phyloP scores from a whole-genome alignment of 2,329 filamentous ascomycete genomes.

The Aaosphaeria arxii region DNA sequence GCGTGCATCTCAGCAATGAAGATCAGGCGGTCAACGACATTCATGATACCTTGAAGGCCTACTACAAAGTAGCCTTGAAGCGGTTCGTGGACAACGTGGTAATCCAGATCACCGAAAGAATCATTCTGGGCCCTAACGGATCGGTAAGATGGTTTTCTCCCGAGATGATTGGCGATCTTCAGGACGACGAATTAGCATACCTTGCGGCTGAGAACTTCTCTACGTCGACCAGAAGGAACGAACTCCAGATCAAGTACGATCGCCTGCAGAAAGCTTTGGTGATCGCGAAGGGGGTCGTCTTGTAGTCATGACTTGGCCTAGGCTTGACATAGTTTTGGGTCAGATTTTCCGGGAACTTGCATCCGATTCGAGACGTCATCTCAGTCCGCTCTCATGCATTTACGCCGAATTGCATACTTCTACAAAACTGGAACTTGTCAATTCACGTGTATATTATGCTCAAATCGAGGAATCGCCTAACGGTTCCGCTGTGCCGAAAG shows the following conservation, averaged over 20 bases:
- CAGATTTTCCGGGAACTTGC: too few relatives aligned
- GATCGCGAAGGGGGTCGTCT: constrained; percentile 3
- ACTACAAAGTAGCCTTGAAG: constrained; percentile 60
- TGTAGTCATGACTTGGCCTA: background rate
- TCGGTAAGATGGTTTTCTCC: constrained; percentile 55
- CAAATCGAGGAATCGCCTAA: too few relatives aligned
- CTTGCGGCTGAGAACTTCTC: constrained; percentile 58
- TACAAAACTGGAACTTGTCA: too few relatives aligned
- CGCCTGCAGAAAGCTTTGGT: constrained; percentile 8
- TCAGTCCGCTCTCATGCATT: too few relatives aligned
- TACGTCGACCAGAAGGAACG: constrained; percentile 7
- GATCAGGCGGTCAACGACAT: constrained; percentile 47
- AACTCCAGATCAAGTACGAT: constrained; percentile 3
- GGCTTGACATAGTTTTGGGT: too few relatives aligned
- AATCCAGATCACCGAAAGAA: constrained; percentile 56
- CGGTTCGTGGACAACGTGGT: constrained; percentile 63
- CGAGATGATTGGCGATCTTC: constrained; percentile 49
- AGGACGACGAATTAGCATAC: constrained; percentile 47
- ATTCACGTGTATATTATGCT: too few relatives aligned
- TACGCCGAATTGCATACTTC: too few relatives aligned
- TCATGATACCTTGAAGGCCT: constrained; percentile 58
- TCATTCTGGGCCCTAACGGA: constrained; percentile 50
- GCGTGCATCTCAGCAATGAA: constrained; percentile 5
- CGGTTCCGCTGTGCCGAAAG: too few relatives aligned
- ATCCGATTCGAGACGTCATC: too few relatives aligned